Percentiles rank a stretch among this genome's conserved stretches.
These are phyloP conservation scores for Aphelidium insulamus DNA, from an alignment of 371 early-diverging fungal genomes.

Conservation along the genomic window DNA sequence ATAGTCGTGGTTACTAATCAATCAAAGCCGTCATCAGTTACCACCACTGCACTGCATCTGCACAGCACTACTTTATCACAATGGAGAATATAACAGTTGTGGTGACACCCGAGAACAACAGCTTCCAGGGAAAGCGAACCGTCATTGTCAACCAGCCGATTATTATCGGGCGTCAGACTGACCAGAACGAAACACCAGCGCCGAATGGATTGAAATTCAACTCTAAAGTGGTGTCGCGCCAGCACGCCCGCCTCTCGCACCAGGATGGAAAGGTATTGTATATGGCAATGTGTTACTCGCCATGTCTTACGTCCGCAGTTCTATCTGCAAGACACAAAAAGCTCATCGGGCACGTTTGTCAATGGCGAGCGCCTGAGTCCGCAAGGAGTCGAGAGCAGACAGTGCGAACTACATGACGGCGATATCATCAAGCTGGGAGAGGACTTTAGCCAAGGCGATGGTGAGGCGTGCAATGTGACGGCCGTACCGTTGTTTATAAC, in stretches of 20 bases:
- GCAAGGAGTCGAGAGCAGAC: background rate
- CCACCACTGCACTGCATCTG: too few species aligned
- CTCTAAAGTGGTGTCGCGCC: background rate
- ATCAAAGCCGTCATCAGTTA: too few species aligned
- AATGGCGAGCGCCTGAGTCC: background rate
- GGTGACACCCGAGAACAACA: too few species aligned
- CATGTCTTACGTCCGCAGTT: background rate
- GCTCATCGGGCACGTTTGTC: slow-evolving; percentile 1
- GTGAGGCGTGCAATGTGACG: too few species aligned
- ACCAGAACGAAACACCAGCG: too few species aligned
- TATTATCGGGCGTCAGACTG: too few species aligned
- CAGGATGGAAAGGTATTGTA: background rate
- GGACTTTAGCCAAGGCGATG: slow-evolving; percentile 3
- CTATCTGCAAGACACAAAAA: slow-evolving; percentile 1
- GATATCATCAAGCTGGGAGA: slow-evolving; percentile 4
- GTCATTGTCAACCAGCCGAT: too few species aligned
- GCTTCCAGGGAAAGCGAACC: too few species aligned
- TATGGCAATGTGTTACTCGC: background rate
- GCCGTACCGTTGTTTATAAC: too few species aligned
- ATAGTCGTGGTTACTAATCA: too few species aligned
- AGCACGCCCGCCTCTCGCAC: background rate
- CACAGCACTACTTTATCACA: too few species aligned
- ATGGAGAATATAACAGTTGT: too few species aligned
- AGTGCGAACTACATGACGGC: slow-evolving; percentile 1
- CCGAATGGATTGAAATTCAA: background rate